Evolutionary conservation across 2,329 filamentous ascomycete genomes (phyloP), one percentile per base, ranked within the genome.

Genomic region (Trichoderma harzianum): DNA sequence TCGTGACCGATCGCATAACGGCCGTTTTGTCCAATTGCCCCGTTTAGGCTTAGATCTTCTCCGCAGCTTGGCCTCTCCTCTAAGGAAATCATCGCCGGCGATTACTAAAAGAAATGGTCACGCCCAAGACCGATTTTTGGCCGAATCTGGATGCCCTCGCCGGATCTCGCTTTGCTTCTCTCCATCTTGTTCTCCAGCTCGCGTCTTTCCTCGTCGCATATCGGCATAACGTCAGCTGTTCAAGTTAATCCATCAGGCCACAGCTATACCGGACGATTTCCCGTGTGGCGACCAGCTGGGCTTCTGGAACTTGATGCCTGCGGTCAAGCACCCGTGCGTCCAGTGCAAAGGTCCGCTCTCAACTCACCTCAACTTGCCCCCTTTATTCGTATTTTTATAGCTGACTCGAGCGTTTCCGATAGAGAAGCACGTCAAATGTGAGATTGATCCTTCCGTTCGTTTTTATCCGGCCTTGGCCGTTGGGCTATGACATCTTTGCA

Each of bases 351-450:
- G 79, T 80, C 43, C 53, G 71, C 69, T 14, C 7, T 18, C 43
- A 61, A 57, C 39, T 16, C 24, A 58, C 61, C 65, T 21, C 8
- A 34, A 53, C 34, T 12, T n/a, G 43, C 65, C 66, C 55, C 26
- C 7, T 24, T 24, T 57, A 24, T 26, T 30, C 55, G 64, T 53
- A 36, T 7, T 57, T 43, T n/a, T 28, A 3, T 36, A 39, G 28
- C 65, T 72, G 55, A 72, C 51, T 18, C 6, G 39, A 53, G 3
- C 21, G 7, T 10, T 30, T 5, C 26, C 26, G 24, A 7, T 55
- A 81, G 80, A 81, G 55, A 81, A 80, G 65, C 79, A 81, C 73
- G 78, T 81, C 62, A 81, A 80, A 75, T 81, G 80, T 80, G 73
- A 75, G 78, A 61, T 55, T 66, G 28, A 64, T 5, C 12, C 18